Conservation (phyloP, 1,284 basidiomycete species). For the Nidula niveotomentosa region DNA sequence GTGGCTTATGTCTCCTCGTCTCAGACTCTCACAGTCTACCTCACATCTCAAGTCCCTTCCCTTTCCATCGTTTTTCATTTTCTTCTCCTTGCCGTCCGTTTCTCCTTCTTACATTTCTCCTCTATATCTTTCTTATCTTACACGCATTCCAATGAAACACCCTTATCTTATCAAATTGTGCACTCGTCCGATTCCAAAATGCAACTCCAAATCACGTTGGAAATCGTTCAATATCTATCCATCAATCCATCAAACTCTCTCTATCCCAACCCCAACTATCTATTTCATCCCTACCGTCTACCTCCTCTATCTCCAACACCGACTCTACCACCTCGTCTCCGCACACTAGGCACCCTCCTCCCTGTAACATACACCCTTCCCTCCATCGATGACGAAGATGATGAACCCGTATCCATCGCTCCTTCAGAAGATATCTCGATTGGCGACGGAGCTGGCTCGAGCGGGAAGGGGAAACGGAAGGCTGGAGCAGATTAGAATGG, state of each 20-base stretch:
- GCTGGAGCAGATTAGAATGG: conserved; percentile 9
- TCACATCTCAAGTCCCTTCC: no score
- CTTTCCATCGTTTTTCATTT: no score
- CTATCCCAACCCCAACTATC: neutral
- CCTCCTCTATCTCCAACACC: no score
- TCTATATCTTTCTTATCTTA: no score
- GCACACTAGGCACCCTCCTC: conserved; percentile 22
- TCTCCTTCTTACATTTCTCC: no score
- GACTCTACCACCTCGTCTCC: no score
- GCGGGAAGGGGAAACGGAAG: conserved; percentile 40
- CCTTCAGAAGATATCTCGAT: conserved; percentile 13
- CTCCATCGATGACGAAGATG: conserved; percentile 31
- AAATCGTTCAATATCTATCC: conserved; percentile 1
- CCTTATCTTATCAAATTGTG: no score
- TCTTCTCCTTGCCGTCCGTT: no score
- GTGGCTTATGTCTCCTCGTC: no score
- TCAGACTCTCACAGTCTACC: no score
- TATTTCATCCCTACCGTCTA: neutral
- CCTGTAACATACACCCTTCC: conserved; percentile 29
- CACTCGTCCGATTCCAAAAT: neutral
- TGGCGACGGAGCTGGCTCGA: conserved; percentile 9
- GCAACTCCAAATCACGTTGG: neutral
- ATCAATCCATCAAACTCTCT: neutral
- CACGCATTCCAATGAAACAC: no score
- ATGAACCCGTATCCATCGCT: conserved; percentile 26